Percentiles rank a stretch among this genome's conserved stretches.
These are phyloP conservation scores for Fusarium tanahbumbuense DNA, from an alignment of 2,329 filamentous ascomycete species.

Conservation along the genomic window DNA sequence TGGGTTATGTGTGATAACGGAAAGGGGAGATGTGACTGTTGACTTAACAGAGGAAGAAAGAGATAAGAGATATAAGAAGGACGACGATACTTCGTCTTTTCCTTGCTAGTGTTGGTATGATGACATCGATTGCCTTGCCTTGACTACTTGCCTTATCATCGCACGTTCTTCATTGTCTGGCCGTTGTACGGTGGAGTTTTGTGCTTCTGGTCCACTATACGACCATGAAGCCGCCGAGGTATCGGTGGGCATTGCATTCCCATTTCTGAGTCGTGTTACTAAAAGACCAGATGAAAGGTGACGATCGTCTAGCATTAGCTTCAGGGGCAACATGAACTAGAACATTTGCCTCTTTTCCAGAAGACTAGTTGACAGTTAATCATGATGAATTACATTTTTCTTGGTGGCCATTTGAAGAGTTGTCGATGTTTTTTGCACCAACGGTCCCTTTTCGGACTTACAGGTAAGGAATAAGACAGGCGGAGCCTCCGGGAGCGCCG, in stretches of 20 bases:
- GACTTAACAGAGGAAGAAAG: not conserved
- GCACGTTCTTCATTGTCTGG: constrained; percentile 23
- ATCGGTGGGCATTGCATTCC: constrained; percentile 11
- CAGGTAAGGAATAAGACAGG: constrained; percentile 20
- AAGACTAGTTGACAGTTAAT: not conserved
- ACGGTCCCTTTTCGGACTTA: constrained; percentile 33
- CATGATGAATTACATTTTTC: not conserved
- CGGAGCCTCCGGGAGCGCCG: constrained; percentile 28
- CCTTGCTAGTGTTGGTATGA: constrained; percentile 17
- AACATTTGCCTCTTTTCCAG: constrained; percentile 12
- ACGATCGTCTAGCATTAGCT: not conserved
- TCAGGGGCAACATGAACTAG: not conserved
- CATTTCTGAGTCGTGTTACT: constrained; percentile 6
- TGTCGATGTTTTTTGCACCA: not conserved
- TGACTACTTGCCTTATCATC: constrained; percentile 19
- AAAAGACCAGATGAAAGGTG: not conserved
- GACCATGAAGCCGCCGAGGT: constrained; percentile 40
- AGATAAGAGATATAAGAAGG: constrained; percentile 27
- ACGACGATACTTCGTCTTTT: not conserved
- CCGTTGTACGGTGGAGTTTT: constrained; percentile 26
- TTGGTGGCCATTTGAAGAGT: constrained; percentile 1
- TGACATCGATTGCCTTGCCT: constrained; percentile 27
- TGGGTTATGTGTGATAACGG: constrained; percentile 4
- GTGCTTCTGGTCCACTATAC: constrained; percentile 37
- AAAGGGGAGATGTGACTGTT: not conserved